phyloP scores from a whole-genome alignment of 176 grass and related monocot genomes.

The Avena eriantha region DNA sequence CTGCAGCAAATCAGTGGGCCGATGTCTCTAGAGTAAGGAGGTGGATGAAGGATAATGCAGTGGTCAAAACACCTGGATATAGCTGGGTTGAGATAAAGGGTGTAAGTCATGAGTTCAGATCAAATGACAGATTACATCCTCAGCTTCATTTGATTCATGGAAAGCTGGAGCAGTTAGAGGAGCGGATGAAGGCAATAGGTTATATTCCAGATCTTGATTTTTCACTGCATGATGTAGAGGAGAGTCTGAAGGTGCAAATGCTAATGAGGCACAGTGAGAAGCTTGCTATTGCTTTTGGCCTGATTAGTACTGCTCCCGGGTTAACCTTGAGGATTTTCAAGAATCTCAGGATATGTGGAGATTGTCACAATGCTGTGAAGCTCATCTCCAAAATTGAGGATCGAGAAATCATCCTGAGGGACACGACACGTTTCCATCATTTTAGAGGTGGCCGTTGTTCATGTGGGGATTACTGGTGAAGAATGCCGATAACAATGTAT shows the following conservation, averaged over 20 bases:
- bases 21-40: conserved; percentile 73
- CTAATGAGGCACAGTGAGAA: conserved; percentile 81
- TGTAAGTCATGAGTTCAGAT: conserved; percentile 63
- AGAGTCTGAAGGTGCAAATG: conserved; percentile 61
- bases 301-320: conserved; percentile 56
- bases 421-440: conserved; percentile 74
- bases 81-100: conserved; percentile 76
- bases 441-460: conserved; percentile 70
- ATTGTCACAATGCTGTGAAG: conserved; percentile 75
- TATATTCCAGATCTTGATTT: conserved; percentile 64
- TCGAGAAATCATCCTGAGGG: conserved; percentile 67
- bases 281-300: conserved; percentile 69
- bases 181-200: conserved; percentile 56
- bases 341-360: conserved; percentile 73
- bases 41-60: conserved; percentile 66
- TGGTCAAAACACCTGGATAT: conserved; percentile 74
- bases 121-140: conserved; percentile 69
- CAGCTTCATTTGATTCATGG: conserved; percentile 63
- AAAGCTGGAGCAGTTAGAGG: conserved; percentile 53
- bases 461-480: conserved; percentile 82
- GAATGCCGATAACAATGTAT: conserved; percentile 1
- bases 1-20: conserved; percentile 48
- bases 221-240: conserved; percentile 59
- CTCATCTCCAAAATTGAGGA: conserved; percentile 69
- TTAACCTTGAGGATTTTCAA: conserved; percentile 66